A percentile compares a stretch with the other conserved stretches of the same genome.
Evolutionary conservation across 495 filamentous ascomycete genomes (phyloP).

Genomic region (Aspergillus diversus): DNA sequence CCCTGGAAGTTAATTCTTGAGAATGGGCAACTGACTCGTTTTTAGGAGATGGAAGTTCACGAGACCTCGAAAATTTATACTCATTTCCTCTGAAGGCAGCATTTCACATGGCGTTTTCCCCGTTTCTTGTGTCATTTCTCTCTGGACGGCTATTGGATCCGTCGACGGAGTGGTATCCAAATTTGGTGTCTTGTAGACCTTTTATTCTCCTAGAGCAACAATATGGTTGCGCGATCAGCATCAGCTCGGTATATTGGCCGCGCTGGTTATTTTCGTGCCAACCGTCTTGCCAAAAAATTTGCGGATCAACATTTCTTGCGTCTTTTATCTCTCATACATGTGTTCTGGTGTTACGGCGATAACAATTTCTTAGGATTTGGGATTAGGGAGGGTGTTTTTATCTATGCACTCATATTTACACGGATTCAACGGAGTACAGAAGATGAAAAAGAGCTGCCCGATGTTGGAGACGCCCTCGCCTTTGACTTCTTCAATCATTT

Average conservation of each 20-base stretch:
- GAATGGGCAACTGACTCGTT: constrained; percentile 34
- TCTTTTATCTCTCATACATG: constrained; percentile 19
- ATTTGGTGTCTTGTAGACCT: constrained; percentile 34
- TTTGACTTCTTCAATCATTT: constrained; percentile 18
- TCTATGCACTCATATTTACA: constrained; percentile 20
- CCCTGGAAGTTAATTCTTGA: constrained; percentile 7
- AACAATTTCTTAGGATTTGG: constrained; percentile 21
- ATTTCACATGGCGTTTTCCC: constrained; percentile 34
- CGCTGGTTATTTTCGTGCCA: constrained; percentile 10
- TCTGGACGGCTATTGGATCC: constrained; percentile 32
- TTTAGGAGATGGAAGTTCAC: constrained; percentile 99
- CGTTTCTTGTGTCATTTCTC: constrained; percentile 26
- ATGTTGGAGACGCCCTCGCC: constrained; percentile 18
- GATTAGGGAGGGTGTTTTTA: constrained; percentile 18
- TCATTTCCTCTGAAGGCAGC: constrained; percentile 83
- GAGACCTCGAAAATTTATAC: constrained; percentile 98
- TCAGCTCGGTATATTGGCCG: constrained; percentile 11
- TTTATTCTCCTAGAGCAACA: constrained; percentile 28
- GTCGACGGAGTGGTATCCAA: constrained; percentile 27
- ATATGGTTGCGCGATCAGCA: constrained; percentile 27
- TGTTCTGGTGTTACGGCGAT: constrained; percentile 27
- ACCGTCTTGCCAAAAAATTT: constrained; percentile 3
- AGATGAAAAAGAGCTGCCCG: constrained; percentile 16
- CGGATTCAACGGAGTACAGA: constrained; percentile 18
- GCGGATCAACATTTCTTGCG: constrained; percentile 14